A percentile compares a stretch with the other conserved stretches of the same genome.
phyloP scores from a whole-genome alignment of 75 land plant species.

The Selaginella tamariscina region DNA sequence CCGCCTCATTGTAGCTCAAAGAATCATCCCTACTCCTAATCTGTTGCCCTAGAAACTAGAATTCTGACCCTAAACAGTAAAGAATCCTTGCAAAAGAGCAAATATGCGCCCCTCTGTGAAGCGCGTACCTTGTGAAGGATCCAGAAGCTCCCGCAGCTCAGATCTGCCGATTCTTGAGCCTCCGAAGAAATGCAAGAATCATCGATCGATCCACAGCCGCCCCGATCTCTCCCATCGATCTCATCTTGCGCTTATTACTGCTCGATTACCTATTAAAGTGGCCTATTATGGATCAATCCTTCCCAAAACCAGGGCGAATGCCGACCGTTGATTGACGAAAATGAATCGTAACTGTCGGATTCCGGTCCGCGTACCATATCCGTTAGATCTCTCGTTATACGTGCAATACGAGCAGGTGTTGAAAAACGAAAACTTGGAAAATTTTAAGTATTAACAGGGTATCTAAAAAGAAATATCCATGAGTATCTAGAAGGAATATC shows the following conservation, averaged over 20 bases:
- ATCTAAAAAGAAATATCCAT: no score
- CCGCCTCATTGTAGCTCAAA: slow-evolving; percentile 13
- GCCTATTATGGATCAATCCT: neutral
- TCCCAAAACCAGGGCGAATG: no score
- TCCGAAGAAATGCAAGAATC: neutral
- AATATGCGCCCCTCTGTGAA: neutral
- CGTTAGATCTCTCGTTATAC: neutral
- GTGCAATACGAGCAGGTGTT: neutral
- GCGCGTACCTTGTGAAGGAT: no score
- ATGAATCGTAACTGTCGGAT: neutral
- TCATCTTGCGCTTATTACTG: neutral
- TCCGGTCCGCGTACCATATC: neutral
- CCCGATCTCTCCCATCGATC: neutral
- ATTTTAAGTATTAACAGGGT: neutral
- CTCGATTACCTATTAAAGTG: neutral
- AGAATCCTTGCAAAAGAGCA: neutral
- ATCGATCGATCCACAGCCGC: neutral
- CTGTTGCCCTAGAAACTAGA: neutral
- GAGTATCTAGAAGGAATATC: no score
- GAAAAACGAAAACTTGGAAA: neutral
- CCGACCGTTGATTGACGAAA: no score
- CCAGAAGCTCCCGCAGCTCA: neutral
- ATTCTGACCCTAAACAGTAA: neutral
- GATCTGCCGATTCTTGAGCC: neutral
- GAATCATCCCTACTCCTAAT: neutral